Evolutionary conservation across 257 asterid genomes (phyloP).

Genomic region (Primulina eburnea): DNA sequence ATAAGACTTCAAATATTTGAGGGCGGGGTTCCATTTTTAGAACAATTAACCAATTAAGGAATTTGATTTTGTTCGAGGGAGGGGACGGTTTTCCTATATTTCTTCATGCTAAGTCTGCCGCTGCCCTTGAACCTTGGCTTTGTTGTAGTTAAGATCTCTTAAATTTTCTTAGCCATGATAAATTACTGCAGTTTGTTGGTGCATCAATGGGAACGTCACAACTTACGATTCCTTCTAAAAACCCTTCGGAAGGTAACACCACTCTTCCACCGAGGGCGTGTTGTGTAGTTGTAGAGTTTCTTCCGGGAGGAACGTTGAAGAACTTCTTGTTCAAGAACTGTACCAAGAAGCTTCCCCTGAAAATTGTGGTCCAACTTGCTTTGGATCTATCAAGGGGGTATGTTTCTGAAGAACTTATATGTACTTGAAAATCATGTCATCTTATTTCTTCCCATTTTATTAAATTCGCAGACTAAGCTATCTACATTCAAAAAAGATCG

Average conservation of each 20-base stretch:
- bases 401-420: neutral
- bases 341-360: slow-evolving; percentile 68
- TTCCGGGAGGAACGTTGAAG: slow-evolving; percentile 74
- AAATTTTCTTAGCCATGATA: neutral
- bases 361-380: slow-evolving; percentile 74
- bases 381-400: slow-evolving; percentile 87
- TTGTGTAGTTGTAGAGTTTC: slow-evolving; percentile 78
- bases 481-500: slow-evolving; percentile 75
- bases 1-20: neutral
- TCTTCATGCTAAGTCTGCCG: neutral
- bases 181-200: slow-evolving; percentile 63
- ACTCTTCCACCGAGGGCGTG: slow-evolving; percentile 46
- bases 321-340: slow-evolving; percentile 70
- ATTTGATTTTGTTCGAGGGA: neutral
- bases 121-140: neutral
- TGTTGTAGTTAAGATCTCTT: neutral
- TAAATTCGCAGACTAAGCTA: slow-evolving; percentile 52
- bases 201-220: slow-evolving; percentile 67
- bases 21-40: neutral
- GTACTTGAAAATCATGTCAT: neutral
- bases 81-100: no score
- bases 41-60: neutral
- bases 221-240: slow-evolving; percentile 19
- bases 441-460: neutral
- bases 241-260: no score